Evolutionary conservation across 257 asterid species (phyloP).

Genomic region (Nicotiana undulata): DNA sequence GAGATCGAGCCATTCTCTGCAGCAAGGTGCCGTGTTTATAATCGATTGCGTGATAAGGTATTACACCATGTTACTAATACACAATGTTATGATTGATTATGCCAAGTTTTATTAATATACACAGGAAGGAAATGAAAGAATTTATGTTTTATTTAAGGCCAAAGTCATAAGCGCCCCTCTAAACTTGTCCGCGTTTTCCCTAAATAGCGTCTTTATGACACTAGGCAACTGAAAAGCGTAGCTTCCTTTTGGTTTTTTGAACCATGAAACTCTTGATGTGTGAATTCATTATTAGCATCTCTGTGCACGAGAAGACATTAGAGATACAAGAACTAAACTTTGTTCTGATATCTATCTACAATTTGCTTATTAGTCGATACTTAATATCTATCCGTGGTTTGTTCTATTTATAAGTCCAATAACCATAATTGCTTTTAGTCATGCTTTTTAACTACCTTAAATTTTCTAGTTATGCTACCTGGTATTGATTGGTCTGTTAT

Average conservation of each 20-base stretch:
- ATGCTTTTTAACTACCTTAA: background rate
- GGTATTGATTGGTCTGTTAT: background rate
- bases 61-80: background rate
- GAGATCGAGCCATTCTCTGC: conserved; percentile 75
- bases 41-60: conserved; percentile 56
- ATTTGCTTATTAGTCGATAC: background rate
- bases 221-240: background rate
- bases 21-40: conserved; percentile 66
- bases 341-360: background rate
- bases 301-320: background rate
- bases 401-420: background rate
- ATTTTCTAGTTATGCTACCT: background rate
- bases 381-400: background rate
- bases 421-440: background rate
- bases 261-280: background rate
- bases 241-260: background rate
- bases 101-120: background rate
- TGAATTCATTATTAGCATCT: conserved; percentile 1
- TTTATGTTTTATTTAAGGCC: background rate
- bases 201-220: background rate
- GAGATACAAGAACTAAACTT: background rate
- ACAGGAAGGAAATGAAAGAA: background rate
- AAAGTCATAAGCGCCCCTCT: too few relatives aligned
- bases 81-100: background rate
- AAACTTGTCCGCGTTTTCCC: too few relatives aligned